These are phyloP conservation scores for Venustampulla echinocandica DNA, from an alignment of 495 filamentous ascomycete genomes.

Conservation along the genomic window DNA sequence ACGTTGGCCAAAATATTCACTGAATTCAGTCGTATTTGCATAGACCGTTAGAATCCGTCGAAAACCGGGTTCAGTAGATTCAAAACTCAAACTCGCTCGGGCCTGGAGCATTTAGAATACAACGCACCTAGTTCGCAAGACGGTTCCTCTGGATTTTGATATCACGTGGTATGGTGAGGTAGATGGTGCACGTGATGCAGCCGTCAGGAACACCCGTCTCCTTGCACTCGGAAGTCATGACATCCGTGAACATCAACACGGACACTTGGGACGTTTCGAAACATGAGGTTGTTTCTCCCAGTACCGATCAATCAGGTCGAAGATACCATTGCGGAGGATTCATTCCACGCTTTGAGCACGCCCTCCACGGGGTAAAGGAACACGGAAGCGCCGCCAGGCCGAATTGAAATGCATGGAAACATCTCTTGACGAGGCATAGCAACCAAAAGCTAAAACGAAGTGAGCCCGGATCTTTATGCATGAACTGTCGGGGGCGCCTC, in stretches of 20 bases:
- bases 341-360: neutral
- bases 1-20: too few species aligned
- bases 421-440: neutral
- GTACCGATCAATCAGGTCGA: neutral
- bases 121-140: too few species aligned
- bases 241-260: neutral
- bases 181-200: too few species aligned
- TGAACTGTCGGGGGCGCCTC: neutral
- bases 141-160: too few species aligned
- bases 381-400: neutral
- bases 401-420: neutral
- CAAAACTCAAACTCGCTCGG: too few species aligned
- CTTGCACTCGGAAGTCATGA: too few species aligned
- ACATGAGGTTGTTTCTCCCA: neutral
- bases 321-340: constrained; percentile 1
- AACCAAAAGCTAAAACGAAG: neutral
- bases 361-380: neutral
- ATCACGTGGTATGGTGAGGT: too few species aligned
- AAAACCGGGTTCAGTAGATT: too few species aligned
- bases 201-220: too few species aligned
- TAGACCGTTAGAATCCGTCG: too few species aligned
- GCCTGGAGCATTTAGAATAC: too few species aligned
- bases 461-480: neutral
- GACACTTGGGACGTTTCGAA: neutral
- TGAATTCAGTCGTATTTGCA: too few species aligned